These are phyloP conservation scores for Trichoderma endophyticum DNA, from an alignment of 2,329 filamentous ascomycete genomes.

Conservation along the genomic window DNA sequence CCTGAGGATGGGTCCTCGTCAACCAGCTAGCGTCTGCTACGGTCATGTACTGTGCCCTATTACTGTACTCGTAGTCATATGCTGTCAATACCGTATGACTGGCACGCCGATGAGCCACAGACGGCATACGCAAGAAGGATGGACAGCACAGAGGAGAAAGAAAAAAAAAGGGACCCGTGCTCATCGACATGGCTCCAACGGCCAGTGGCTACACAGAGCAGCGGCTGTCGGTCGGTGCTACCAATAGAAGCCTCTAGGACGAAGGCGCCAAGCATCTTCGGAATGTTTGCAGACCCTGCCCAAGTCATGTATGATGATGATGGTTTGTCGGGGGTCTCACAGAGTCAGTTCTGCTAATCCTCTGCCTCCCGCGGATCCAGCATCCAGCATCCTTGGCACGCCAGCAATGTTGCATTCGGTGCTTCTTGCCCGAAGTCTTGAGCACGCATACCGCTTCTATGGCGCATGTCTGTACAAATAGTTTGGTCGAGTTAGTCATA, in stretches of 20 bases:
- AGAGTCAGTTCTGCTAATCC: neutral
- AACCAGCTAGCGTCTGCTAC: neutral
- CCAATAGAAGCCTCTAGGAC: neutral
- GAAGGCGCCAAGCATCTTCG: neutral
- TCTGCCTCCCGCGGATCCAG: neutral
- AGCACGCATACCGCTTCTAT: neutral
- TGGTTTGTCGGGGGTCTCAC: neutral
- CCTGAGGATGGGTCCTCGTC: conserved; percentile 4
- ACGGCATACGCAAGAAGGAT: neutral
- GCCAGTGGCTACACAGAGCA: neutral
- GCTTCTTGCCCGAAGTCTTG: neutral
- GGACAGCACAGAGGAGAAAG: neutral
- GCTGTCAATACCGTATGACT: neutral
- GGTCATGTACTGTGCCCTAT: neutral
- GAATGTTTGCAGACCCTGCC: neutral
- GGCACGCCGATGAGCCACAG: neutral
- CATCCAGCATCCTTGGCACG: neutral
- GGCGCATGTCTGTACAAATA: neutral
- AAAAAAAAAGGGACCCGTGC: neutral
- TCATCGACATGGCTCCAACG: neutral
- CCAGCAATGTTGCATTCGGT: conserved; percentile 1
- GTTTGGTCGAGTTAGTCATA: neutral
- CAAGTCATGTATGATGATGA: neutral
- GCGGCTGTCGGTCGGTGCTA: neutral
- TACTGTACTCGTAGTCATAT: neutral